Base-by-base conservation (phyloP, 306 rosid species). In the Casuarina glauca region DNA sequence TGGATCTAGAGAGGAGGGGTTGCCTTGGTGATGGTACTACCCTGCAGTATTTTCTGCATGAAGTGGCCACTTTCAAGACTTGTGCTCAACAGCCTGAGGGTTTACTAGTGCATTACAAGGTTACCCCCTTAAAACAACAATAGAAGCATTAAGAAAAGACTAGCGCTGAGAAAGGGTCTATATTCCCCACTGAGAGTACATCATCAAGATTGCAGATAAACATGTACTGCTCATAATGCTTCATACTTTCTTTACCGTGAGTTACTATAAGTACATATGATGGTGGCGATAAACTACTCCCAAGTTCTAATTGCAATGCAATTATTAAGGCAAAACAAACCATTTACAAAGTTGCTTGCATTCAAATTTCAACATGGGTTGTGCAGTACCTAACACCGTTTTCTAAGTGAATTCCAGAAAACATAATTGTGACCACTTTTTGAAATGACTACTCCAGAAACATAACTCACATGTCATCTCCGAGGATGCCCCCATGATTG, bases 401-500 rank as follows among this genome's bases (percentile, higher is more conserved):
- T 57, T 57, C 63, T 57, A 19, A 20, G 10, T 57, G 19, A 57
- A 57, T 57, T 57, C 20, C 36, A 57, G n/a, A 36, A 13, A 32
- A 57, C 19, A 57, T 45, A 26, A 26, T 26, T 26, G 32, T 26
- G 0, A 26, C 32, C 32, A 2, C 8, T 41, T 41, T 66, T 6
- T 61, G 70, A 6, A 41, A 38, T 26, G 36, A 52, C n/a, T 15
- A 36, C 10, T 44, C 35, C 32, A 16, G 26, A 66, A 2, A 73
- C 2, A 3, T 1, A 16, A 84, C 92, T 84, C 78, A 94, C 98
- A 94, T 94, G 89, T 94, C 97, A 86, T 94, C 98, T 74, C 97
- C 98, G 84, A 94, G 98, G 75, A 94, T 81, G 70, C 98, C 98
- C 55, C 98, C 98, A 82, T 86, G 97, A 69, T 89, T 93, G 74